Percentiles rank a stretch among this genome's conserved stretches.
phyloP scores from a whole-genome alignment of 768 basidiomycete genomes.

The Gloeophyllum trabeum region DNA sequence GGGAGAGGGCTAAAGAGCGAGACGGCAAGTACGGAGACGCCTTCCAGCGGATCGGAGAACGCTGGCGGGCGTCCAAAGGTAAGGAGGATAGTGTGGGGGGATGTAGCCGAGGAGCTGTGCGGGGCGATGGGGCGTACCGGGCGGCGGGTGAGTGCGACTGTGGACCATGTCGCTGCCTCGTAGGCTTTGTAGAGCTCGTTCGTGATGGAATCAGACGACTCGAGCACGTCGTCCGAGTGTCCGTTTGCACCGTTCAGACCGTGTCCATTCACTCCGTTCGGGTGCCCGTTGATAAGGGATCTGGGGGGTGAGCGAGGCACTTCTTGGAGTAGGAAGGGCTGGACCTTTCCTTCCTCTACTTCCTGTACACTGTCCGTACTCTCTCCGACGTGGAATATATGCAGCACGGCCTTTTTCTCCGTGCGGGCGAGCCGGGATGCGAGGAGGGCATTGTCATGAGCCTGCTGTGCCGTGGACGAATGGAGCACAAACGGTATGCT shows the following conservation, averaged over 20 bases:
- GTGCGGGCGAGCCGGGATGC: slow-evolving; percentile 69
- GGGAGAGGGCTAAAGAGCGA: slow-evolving; percentile 62
- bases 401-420: slow-evolving; percentile 71
- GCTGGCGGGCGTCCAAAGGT: slow-evolving; percentile 48
- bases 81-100: slow-evolving; percentile 61
- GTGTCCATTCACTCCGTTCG: slow-evolving; percentile 18
- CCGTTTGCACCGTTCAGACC: slow-evolving; percentile 17
- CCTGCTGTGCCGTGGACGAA: slow-evolving; percentile 66
- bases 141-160: slow-evolving; percentile 49
- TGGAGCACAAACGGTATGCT: slow-evolving; percentile 74
- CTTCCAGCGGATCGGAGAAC: slow-evolving; percentile 34
- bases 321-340: slow-evolving; percentile 44
- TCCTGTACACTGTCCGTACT: slow-evolving; percentile 32
- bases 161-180: slow-evolving; percentile 56
- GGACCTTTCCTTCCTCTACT: slow-evolving; percentile 46
- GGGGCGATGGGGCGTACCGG: slow-evolving; percentile 43
- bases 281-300: slow-evolving; percentile 1
- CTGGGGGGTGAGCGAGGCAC: slow-evolving; percentile 2
- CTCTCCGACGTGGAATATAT: slow-evolving; percentile 54
- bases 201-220: slow-evolving; percentile 9
- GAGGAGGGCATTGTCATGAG: slow-evolving; percentile 84
- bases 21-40: slow-evolving; percentile 52
- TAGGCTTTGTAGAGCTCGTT: slow-evolving; percentile 41
- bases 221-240: slow-evolving; percentile 9
- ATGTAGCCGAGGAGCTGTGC: slow-evolving; percentile 28